Evolutionary conservation across 108 stramenopile species (phyloP).

Genomic region (Pseudonitzschia pungens): DNA sequence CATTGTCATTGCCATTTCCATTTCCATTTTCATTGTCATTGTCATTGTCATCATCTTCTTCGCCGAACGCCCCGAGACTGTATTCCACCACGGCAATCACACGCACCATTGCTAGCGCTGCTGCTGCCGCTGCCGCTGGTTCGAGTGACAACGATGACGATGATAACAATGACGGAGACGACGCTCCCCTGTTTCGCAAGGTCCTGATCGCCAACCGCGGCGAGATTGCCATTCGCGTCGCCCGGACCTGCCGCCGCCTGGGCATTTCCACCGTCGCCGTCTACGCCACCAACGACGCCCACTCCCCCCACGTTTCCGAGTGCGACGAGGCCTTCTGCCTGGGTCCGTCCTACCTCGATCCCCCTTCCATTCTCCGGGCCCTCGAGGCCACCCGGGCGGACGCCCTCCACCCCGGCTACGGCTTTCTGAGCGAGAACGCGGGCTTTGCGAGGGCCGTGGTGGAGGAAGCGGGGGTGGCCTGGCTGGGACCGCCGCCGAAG

Average conservation of each 20-base stretch:
- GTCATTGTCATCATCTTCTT: too few species aligned
- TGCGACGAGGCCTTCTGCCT: conserved; percentile 82
- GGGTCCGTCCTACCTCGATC: conserved; percentile 66
- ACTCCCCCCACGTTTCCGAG: conserved; percentile 46
- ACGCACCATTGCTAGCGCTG: too few species aligned
- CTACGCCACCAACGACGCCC: conserved; percentile 80
- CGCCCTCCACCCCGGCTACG: conserved; percentile 93
- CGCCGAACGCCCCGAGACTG: too few species aligned
- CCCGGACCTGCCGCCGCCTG: conserved; percentile 79
- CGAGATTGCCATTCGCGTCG: conserved; percentile 91
- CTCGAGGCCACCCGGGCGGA: conserved; percentile 72
- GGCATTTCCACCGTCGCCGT: conserved; percentile 79
- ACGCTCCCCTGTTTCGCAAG: conserved; percentile 25
- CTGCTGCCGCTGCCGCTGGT: background rate
- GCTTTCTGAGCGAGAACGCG: conserved; percentile 92
- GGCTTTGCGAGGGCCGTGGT: conserved; percentile 67
- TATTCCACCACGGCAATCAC: too few species aligned
- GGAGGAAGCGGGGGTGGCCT: conserved; percentile 49
- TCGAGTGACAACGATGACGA: background rate
- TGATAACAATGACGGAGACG: background rate
- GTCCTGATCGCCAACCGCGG: conserved; percentile 94
- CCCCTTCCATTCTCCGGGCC: conserved; percentile 70
- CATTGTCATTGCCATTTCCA: too few species aligned
- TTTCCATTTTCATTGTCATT: too few species aligned
- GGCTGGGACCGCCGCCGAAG: conserved; percentile 83